Conservation (phyloP, 2,329 filamentous ascomycete species). For the Cordyceps fumosorosea region DNA sequence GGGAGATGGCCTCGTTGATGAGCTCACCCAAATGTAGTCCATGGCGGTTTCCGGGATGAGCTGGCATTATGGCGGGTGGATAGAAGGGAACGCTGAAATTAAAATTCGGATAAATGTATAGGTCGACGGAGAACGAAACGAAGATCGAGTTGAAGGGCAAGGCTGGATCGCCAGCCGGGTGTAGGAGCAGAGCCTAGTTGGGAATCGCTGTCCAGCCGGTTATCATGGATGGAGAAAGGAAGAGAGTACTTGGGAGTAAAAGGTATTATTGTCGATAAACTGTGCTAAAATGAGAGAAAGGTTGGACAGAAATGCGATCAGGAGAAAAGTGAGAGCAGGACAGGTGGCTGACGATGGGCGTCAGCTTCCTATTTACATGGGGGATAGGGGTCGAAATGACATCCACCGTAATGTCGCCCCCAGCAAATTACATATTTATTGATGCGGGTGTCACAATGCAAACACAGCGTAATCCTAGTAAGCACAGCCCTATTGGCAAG, state of each 20-base stretch:
- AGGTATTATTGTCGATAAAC: not conserved
- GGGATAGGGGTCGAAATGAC: slow-evolving; percentile 4
- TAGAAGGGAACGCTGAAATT: not conserved
- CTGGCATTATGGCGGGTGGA: not conserved
- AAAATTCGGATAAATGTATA: not conserved
- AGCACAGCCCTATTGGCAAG: slow-evolving; percentile 10
- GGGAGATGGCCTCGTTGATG: slow-evolving; percentile 6
- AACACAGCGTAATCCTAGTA: slow-evolving; percentile 1
- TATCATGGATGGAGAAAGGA: not conserved
- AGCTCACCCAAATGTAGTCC: slow-evolving; percentile 9
- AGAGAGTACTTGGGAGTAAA: not conserved
- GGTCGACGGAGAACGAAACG: too few relatives aligned
- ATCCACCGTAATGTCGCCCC: not conserved
- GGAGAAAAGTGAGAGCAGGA: not conserved
- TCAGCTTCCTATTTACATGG: slow-evolving; percentile 8
- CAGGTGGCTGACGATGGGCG: not conserved
- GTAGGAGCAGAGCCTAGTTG: not conserved
- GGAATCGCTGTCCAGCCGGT: not conserved
- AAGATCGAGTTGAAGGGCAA: not conserved
- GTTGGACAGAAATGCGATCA: not conserved
- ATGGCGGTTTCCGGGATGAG: not conserved
- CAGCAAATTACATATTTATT: slow-evolving; percentile 6
- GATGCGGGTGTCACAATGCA: not conserved
- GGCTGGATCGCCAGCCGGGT: not conserved
- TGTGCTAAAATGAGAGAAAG: not conserved